Evolutionary conservation across 2,329 filamentous ascomycete species (phyloP), one percentile per base, ranked within the genome.

Genomic region (Sporothrix humicola): DNA sequence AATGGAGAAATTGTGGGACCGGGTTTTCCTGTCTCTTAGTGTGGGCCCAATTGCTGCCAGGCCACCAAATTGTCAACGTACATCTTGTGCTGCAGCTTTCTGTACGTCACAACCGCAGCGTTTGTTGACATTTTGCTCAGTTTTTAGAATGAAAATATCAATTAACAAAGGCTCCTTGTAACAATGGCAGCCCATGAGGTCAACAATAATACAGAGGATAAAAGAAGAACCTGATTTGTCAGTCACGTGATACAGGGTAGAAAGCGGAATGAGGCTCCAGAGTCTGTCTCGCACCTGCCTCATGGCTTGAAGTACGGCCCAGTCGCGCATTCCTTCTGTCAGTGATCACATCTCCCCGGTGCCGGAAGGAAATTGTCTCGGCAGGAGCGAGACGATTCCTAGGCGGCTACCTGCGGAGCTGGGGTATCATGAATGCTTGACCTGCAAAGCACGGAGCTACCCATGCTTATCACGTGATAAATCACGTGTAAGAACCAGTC

Each of bases 41-140:
- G 65, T 68, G 46, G 61, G 48, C 20, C 65, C 17, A 26, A 61
- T 13, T 50, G 44, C 66, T 17, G 26, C 66, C 48, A 52, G 66
- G 61, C 61, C 66, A 52, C 69, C 42, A 59, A 58, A n/a, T 52
- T 71, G 52, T 59, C 52, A 42, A 71, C 31, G 31, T 71, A 42
- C 48, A 42, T 42, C 17, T 37, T 66, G 61, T 46, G n/a, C 42
- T 65, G 61, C 42, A 65, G 61, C 59, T 46, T 23, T 37, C 59
- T 63, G 37, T 37, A 63, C 37, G 59, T 63, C 59, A 46, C 17
- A 20, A 15, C 7, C 10, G 20, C 61, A 44, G 17, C 44, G 31
- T 7, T 37, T 37, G 31, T 37, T 37, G 31, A 37, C 31, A 7
- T 37, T 37, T 37, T 37, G 31, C 31, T 37, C 2, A 37, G 31